Evolutionary conservation across 2,329 filamentous ascomycete genomes (phyloP).

Genomic region (Elsinoe batatas): DNA sequence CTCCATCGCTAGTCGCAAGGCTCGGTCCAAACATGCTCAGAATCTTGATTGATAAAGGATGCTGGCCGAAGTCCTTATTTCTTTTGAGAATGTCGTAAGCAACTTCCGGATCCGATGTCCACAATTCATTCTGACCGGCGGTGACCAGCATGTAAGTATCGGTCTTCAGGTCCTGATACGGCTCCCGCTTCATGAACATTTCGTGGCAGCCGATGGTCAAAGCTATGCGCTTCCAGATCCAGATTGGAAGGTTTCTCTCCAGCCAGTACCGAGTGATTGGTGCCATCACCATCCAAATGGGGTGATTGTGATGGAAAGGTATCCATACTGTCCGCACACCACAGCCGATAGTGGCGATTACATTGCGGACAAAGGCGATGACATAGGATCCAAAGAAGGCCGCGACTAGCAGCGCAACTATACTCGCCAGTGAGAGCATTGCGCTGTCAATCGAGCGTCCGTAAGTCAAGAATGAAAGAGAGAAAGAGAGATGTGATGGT

Average conservation of each 20-base stretch:
- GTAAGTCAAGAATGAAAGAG: too few species aligned
- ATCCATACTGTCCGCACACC: background rate
- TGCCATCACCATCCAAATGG: background rate
- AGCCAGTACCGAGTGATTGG: background rate
- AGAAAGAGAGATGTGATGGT: too few species aligned
- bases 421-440: background rate
- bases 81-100: background rate
- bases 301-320: background rate
- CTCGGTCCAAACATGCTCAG: conserved; percentile 20
- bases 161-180: background rate
- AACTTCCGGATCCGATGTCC: background rate
- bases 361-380: background rate
- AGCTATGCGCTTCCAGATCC: background rate
- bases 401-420: background rate
- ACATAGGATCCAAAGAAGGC: background rate
- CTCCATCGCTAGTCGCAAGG: conserved; percentile 20
- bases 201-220: background rate
- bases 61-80: background rate
- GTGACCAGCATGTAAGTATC: background rate
- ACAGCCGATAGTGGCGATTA: background rate
- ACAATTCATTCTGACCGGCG: background rate
- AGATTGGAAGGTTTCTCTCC: background rate
- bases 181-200: background rate
- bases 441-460: background rate
- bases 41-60: background rate